phyloP scores from a whole-genome alignment of 176 grass and related monocot genomes.

The Oryza coarctata region DNA sequence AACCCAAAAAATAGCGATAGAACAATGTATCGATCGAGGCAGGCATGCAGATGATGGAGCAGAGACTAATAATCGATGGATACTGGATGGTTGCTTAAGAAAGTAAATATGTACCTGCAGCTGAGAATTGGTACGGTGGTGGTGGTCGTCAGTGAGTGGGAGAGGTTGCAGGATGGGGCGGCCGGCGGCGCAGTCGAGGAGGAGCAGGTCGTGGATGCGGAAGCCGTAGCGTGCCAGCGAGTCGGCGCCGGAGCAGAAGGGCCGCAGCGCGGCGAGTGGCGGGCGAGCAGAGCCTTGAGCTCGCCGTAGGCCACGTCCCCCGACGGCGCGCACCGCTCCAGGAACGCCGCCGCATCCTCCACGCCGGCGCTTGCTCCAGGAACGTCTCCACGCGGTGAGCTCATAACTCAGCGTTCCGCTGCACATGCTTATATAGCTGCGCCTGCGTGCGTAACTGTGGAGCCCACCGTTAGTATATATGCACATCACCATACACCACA shows the following conservation, averaged over 20 bases:
- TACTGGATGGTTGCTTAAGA: background rate
- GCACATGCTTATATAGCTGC: too few species aligned
- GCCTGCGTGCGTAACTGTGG: too few species aligned
- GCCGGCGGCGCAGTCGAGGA: conserved; percentile 2
- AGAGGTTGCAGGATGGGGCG: too few species aligned
- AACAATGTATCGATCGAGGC: too few species aligned
- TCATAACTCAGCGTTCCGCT: too few species aligned
- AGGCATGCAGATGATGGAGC: background rate
- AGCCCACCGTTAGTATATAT: too few species aligned
- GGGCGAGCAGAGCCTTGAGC: conserved; percentile 47
- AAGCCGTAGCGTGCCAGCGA: conserved; percentile 19
- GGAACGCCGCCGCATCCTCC: conserved; percentile 17
- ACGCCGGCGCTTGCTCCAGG: background rate
- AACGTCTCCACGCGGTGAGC: too few species aligned
- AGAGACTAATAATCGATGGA: background rate
- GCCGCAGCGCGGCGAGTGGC: conserved; percentile 15
- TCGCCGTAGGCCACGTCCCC: conserved; percentile 48
- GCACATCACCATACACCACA: too few species aligned
- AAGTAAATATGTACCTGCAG: too few species aligned
- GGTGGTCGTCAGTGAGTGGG: too few species aligned
- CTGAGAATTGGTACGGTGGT: too few species aligned
- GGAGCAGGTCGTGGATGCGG: conserved; percentile 38
- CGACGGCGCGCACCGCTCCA: conserved; percentile 39
- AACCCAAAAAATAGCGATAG: too few species aligned
- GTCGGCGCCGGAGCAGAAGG: background rate